Conservation (phyloP, 129 eudicot species). For the Tanacetum coccineum region DNA sequence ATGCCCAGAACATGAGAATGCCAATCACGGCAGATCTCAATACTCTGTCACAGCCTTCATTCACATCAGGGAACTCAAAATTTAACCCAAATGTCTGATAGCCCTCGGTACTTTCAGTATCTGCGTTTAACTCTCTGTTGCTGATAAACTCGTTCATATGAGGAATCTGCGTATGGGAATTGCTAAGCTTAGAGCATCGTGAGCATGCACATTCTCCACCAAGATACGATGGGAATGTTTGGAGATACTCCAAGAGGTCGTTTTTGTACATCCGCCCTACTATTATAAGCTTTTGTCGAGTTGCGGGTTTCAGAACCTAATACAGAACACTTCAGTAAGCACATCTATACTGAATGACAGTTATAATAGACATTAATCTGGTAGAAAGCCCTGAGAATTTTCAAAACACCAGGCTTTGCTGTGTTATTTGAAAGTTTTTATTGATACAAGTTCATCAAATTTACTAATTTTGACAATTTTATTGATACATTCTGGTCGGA, state of each 20-base stretch:
- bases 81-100: conserved; percentile 25
- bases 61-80: conserved; percentile 22
- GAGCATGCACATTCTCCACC: conserved; percentile 79
- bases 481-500: too few relatives aligned
- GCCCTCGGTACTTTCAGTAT: conserved; percentile 24
- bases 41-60: conserved; percentile 39
- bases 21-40: conserved; percentile 68
- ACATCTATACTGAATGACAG: conserved; percentile 2
- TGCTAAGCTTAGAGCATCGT: conserved; percentile 43
- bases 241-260: conserved; percentile 58
- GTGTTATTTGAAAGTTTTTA: too few relatives aligned
- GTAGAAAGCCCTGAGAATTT: too few relatives aligned
- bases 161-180: conserved; percentile 19
- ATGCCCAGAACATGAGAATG: conserved; percentile 64
- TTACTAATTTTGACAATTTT: too few relatives aligned
- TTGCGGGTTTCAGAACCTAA: conserved; percentile 79
- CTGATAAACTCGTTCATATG: conserved; percentile 21
- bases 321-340: conserved; percentile 6
- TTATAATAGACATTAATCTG: too few relatives aligned
- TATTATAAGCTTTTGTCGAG: conserved; percentile 67
- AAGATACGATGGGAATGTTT: conserved; percentile 63
- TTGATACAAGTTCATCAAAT: too few relatives aligned
- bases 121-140: conserved; percentile 25
- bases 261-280: conserved; percentile 52
- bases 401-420: too few relatives aligned